Evolutionary conservation across 2,329 filamentous ascomycete genomes (phyloP), one percentile per base, ranked within the genome.

Genomic region (Aspergillus brunneoviolaceus): DNA sequence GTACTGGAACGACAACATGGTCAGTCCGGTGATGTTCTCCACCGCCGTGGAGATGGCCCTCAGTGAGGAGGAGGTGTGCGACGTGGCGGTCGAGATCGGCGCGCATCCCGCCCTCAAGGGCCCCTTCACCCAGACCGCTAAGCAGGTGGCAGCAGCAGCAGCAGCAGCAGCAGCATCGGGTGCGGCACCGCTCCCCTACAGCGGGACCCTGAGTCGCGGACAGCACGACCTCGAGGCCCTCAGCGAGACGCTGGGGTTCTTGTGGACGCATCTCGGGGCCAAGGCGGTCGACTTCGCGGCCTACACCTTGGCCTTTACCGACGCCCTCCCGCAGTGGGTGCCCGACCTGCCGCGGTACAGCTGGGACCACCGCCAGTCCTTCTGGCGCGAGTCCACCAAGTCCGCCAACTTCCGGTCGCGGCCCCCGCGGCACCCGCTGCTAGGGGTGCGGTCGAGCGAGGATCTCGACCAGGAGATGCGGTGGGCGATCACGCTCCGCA

Each of bases 1-100:
- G 2, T 79, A 80, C 61, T 80, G 77, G 76, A 65, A 69, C 1
- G 64, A 72, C 19, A 80, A 80, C 56, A 68, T 80, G 65, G 57
- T 68, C 0, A 65, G 66, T 2, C 59, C 75, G 9, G 76, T 80
- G 2, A 64, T 72, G 2, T 80, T 79, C 62, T 66, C 64, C 16
- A 58, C 69, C 25, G 71, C 70, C 25, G 45, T 76, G 14, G 39
- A 31, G 10, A 19, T 21, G 2, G 49, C 54, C 2, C 4, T 61
- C 12, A 16, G 23, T n/a, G 14, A 56, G 14, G 21, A 35, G 72
- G 23, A 63, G 60, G 59, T 80, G 77, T 68, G 77, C 72, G 31
- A 67, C 35, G 51, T 61, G n/a, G 65, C 50, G 16, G 57, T 65
- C 19, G 72, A 74, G 39, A 57, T 74, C 4, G 72, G 72, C 2